A percentile compares a stretch with the other conserved stretches of the same genome.
Evolutionary conservation across 1,284 basidiomycete genomes (phyloP).

Genomic region (Heterobasidion parviporum): DNA sequence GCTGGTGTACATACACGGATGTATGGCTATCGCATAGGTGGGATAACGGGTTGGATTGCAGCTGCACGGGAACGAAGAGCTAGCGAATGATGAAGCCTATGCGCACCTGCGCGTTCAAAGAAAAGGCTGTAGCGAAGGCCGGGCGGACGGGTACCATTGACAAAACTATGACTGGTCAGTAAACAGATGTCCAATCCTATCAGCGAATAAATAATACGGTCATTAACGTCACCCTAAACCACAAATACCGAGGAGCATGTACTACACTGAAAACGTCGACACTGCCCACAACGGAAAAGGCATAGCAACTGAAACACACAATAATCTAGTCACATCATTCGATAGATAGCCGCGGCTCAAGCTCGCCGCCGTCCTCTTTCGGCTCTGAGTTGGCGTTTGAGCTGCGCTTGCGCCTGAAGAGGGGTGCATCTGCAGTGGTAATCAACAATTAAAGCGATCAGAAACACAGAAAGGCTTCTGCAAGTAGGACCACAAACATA

Average conservation of each 20-base stretch:
- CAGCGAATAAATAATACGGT: neutral
- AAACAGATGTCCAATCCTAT: neutral
- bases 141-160: neutral
- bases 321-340: conserved; percentile 24
- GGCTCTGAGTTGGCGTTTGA: neutral
- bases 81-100: too few species aligned
- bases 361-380: neutral
- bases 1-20: too few species aligned
- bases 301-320: neutral
- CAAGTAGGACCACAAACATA: conserved; percentile 19
- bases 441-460: conserved; percentile 1
- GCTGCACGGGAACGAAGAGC: too few species aligned
- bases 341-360: conserved; percentile 36
- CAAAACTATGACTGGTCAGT: neutral
- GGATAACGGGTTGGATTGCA: too few species aligned
- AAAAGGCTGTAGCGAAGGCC: too few species aligned
- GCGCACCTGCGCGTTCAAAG: too few species aligned
- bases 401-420: conserved; percentile 2
- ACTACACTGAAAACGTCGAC: neutral
- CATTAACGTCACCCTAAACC: neutral
- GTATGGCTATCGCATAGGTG: too few species aligned
- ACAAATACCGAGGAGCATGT: neutral
- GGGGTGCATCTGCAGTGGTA: conserved; percentile 8
- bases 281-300: neutral
- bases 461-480: conserved; percentile 15